phyloP scores from a whole-genome alignment of 768 basidiomycete genomes.

The Pleurotus tuoliensis region DNA sequence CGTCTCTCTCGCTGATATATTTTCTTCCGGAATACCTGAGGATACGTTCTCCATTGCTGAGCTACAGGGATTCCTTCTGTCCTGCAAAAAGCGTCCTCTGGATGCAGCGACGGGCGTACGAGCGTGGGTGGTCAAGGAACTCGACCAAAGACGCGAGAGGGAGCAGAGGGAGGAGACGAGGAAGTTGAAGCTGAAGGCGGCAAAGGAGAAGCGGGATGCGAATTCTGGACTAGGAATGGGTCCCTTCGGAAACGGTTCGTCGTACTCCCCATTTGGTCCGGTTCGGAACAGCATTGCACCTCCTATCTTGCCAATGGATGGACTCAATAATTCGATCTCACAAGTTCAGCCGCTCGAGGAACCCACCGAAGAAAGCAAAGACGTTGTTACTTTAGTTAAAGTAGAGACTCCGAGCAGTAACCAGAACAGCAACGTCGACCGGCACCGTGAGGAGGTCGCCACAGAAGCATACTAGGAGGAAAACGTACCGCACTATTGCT shows the following conservation, averaged over 20 bases:
- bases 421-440: too few species aligned
- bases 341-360: too few species aligned
- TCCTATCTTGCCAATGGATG: neutral
- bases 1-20: slow-evolving; percentile 18
- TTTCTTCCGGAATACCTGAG: slow-evolving; percentile 28
- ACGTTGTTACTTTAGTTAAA: too few species aligned
- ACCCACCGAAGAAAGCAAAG: too few species aligned
- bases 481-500: too few species aligned
- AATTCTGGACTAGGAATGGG: neutral
- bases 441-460: too few species aligned
- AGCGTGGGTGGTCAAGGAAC: slow-evolving; percentile 29
- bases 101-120: slow-evolving; percentile 15
- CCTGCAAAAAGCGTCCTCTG: slow-evolving; percentile 17
- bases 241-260: neutral
- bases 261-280: neutral
- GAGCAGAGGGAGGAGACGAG: slow-evolving; percentile 18
- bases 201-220: slow-evolving; percentile 13
- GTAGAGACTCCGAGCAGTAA: too few species aligned
- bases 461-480: too few species aligned
- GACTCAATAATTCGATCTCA: too few species aligned
- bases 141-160: slow-evolving; percentile 12
- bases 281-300: neutral
- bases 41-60: slow-evolving; percentile 37
- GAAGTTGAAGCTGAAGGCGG: slow-evolving; percentile 18
- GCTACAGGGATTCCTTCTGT: slow-evolving; percentile 40